phyloP scores from a whole-genome alignment of 208 protist genomes.

The Wallacemonas sp. region DNA sequence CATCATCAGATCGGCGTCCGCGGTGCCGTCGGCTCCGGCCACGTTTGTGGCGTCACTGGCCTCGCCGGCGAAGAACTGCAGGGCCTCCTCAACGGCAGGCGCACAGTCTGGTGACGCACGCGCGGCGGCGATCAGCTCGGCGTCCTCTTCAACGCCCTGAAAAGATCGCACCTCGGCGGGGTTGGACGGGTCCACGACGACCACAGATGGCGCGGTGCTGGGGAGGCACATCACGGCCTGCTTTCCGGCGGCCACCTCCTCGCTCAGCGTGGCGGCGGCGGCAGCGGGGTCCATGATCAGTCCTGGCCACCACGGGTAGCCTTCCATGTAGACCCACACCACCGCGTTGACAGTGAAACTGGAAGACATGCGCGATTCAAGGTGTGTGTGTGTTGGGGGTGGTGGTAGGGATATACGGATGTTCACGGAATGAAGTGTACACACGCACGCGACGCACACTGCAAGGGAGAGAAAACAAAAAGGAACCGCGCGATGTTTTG shows the following conservation, averaged over 20 bases:
- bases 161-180: slow-evolving; percentile 39
- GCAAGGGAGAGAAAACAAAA: neutral
- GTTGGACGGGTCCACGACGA: slow-evolving; percentile 46
- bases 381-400: neutral
- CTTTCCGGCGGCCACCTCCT: slow-evolving; percentile 36
- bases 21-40: neutral
- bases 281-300: slow-evolving; percentile 53
- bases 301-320: slow-evolving; percentile 86
- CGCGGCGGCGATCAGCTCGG: slow-evolving; percentile 34
- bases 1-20: slow-evolving; percentile 2
- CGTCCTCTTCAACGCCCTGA: slow-evolving; percentile 32
- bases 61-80: no score
- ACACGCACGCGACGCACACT: no score
- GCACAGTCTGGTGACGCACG: slow-evolving; percentile 42
- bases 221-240: slow-evolving; percentile 71
- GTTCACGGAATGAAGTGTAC: no score
- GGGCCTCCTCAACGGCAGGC: slow-evolving; percentile 59
- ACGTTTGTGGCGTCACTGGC: no score
- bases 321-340: slow-evolving; percentile 82
- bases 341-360: slow-evolving; percentile 40
- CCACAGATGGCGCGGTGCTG: slow-evolving; percentile 43
- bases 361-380: slow-evolving; percentile 17
- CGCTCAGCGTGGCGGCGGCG: slow-evolving; percentile 13
- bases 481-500: no score
- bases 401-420: neutral